Conservation (phyloP, 2,329 filamentous ascomycete species). For the Xylariaceae sp. region DNA sequence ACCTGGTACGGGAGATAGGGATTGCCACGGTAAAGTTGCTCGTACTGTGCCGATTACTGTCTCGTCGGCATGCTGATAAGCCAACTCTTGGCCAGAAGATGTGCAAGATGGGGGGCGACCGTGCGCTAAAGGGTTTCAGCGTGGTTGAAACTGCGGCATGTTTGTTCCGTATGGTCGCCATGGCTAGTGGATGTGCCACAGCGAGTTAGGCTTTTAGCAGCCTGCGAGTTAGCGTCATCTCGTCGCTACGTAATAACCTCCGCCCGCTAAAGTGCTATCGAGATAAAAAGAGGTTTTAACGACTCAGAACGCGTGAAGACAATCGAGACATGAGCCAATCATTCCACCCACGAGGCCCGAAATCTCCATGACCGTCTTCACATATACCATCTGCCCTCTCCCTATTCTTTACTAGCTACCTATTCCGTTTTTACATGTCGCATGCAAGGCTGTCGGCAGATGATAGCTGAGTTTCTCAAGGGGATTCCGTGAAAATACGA, state of each 20-base stretch:
- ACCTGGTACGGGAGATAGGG: background rate
- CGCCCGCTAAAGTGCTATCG: background rate
- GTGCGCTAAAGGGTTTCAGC: conserved; percentile 12
- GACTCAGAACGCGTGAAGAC: background rate
- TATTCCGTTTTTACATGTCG: too few species aligned
- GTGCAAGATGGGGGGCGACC: background rate
- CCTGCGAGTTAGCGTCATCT: conserved; percentile 10
- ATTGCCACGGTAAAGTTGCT: background rate
- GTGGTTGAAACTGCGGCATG: background rate
- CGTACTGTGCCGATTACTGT: background rate
- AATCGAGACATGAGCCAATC: conserved; percentile 18
- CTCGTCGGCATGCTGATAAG: background rate
- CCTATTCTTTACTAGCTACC: background rate
- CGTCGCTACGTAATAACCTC: background rate
- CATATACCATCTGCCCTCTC: background rate
- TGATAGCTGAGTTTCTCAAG: too few species aligned
- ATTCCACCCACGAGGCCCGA: conserved; percentile 15
- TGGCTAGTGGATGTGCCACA: too few species aligned
- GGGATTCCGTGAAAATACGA: background rate
- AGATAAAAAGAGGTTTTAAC: background rate
- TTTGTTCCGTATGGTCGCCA: background rate
- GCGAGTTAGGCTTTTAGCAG: background rate
- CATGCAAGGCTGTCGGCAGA: too few species aligned
- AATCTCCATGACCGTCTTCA: too few species aligned
- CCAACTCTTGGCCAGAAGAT: background rate